Evolutionary conservation across 176 grass and related monocot species (phyloP).

Genomic region (Miscanthus lutarioriparius): DNA sequence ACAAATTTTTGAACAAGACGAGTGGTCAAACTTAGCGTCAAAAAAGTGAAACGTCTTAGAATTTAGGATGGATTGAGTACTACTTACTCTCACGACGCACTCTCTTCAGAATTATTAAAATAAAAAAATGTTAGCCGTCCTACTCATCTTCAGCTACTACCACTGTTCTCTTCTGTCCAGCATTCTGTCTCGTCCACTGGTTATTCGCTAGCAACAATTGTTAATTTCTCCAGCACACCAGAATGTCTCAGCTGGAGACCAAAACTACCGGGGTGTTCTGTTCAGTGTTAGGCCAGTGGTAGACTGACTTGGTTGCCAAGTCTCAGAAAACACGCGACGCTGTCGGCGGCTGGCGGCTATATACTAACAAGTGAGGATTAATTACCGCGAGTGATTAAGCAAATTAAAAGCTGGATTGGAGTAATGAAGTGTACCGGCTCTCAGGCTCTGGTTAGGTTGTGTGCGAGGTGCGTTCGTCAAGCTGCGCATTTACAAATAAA

Average conservation of each 20-base stretch:
- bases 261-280: background rate
- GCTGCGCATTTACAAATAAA: background rate
- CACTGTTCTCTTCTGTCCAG: background rate
- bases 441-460: slow-evolving; percentile 9
- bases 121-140: background rate
- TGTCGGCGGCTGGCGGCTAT: slow-evolving; percentile 16
- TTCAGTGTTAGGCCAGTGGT: slow-evolving; percentile 3
- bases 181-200: background rate
- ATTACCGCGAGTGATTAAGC: background rate
- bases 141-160: background rate
- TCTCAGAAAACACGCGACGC: slow-evolving; percentile 13
- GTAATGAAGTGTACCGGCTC: background rate
- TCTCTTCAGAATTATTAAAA: background rate
- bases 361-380: background rate
- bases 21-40: too few species aligned
- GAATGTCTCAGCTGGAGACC: background rate
- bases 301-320: slow-evolving; percentile 6
- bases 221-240: background rate
- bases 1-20: too few species aligned
- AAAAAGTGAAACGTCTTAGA: too few species aligned
- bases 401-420: background rate
- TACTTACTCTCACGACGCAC: slow-evolving; percentile 5
- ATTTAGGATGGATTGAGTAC: too few species aligned
- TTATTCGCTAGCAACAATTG: background rate
- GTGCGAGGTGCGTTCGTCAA: background rate